Percentiles rank a stretch among this genome's conserved stretches.
These are phyloP conservation scores for Kwoniella dendrophila DNA, from an alignment of 768 basidiomycete species.

Conservation along the genomic window DNA sequence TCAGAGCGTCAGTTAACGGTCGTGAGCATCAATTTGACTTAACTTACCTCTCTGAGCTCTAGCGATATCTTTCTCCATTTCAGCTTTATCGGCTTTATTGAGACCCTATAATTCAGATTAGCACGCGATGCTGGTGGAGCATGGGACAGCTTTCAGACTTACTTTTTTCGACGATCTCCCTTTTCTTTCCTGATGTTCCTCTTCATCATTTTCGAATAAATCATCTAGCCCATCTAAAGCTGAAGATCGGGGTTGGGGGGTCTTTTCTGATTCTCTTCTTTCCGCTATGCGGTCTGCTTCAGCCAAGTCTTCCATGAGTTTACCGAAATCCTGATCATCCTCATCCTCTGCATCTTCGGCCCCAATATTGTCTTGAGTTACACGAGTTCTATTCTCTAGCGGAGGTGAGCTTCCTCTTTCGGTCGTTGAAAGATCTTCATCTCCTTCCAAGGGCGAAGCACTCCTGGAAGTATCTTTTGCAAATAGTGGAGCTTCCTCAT, in stretches of 20 bases:
- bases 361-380: constrained; percentile 1
- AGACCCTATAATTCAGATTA: constrained; percentile 20
- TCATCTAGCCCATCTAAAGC: constrained; percentile 17
- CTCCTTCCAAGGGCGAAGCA: neutral
- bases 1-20: neutral
- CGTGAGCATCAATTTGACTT: neutral
- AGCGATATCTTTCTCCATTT: constrained; percentile 32
- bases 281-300: constrained; percentile 1
- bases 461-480: constrained; percentile 4
- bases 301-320: constrained; percentile 7
- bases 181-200: constrained; percentile 14
- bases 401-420: constrained; percentile 16
- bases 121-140: neutral
- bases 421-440: constrained; percentile 9
- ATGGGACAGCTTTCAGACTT: constrained; percentile 1
- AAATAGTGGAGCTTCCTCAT: constrained; percentile 11
- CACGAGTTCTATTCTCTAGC: too few species aligned
- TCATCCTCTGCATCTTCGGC: neutral
- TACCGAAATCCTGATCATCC: constrained; percentile 8
- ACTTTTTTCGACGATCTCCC: constrained; percentile 3
- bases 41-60: constrained; percentile 30
- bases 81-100: constrained; percentile 33
- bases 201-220: constrained; percentile 26
- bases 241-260: constrained; percentile 8
- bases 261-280: constrained; percentile 7